Evolutionary conservation across 2,329 filamentous ascomycete genomes (phyloP).

Genomic region (Emmonsia crescens): DNA sequence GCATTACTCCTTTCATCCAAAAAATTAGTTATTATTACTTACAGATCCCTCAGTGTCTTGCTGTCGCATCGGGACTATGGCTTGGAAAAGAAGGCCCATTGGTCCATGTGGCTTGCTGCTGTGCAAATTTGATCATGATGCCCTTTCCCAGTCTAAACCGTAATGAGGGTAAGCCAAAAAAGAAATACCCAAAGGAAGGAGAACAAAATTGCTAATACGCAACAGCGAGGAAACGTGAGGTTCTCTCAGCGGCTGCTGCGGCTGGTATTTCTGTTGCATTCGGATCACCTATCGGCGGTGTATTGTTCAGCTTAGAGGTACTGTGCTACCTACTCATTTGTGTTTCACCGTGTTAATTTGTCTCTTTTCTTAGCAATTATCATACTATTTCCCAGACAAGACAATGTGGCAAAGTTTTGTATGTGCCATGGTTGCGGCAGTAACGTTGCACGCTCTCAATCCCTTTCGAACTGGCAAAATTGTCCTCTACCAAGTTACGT

Average conservation of each 20-base stretch:
- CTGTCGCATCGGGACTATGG: slow-evolving; percentile 86
- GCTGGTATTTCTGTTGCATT: slow-evolving; percentile 91
- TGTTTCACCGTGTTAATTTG: slow-evolving; percentile 12
- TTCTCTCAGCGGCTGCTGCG: slow-evolving; percentile 83
- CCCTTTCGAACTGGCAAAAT: slow-evolving; percentile 93
- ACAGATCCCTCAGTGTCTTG: slow-evolving; percentile 48
- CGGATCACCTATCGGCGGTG: slow-evolving; percentile 85
- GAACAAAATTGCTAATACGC: slow-evolving; percentile 10
- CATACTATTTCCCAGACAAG: slow-evolving; percentile 97
- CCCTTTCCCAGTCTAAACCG: slow-evolving; percentile 85
- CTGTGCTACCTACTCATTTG: slow-evolving; percentile 9
- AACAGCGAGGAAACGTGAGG: slow-evolving; percentile 78
- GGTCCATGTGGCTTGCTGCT: slow-evolving; percentile 96
- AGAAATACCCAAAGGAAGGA: background rate
- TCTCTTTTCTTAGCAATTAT: slow-evolving; percentile 56
- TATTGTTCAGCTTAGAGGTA: slow-evolving; percentile 88
- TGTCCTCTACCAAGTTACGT: slow-evolving; percentile 90
- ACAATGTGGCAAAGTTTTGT: slow-evolving; percentile 99
- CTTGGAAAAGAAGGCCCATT: slow-evolving; percentile 96
- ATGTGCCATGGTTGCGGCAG: slow-evolving; percentile 96
- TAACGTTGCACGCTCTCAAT: slow-evolving; percentile 83
- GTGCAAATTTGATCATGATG: slow-evolving; percentile 88
- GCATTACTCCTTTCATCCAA: background rate
- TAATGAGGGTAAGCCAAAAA: slow-evolving; percentile 51
- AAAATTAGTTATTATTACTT: background rate